Percentiles rank a stretch among this genome's conserved stretches.
Conservation (phyloP, 2,329 filamentous ascomycete species). For the Paecilomyces fulvus region DNA sequence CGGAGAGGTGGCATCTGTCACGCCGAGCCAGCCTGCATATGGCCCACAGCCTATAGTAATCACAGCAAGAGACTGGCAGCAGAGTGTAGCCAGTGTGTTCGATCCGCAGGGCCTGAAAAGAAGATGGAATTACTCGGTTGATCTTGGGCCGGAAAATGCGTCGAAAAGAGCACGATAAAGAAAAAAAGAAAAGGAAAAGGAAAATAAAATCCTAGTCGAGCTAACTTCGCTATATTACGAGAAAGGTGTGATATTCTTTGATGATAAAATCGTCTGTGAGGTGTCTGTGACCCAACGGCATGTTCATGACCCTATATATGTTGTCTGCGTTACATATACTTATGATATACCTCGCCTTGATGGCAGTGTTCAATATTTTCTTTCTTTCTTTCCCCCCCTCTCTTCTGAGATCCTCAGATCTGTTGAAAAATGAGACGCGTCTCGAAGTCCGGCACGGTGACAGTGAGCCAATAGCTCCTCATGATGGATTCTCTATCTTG, state of each 20-base stretch:
- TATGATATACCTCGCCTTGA: neutral
- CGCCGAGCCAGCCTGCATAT: slow-evolving; percentile 23
- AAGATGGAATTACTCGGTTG: slow-evolving; percentile 33
- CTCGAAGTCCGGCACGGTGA: neutral
- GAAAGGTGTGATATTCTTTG: neutral
- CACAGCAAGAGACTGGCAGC: slow-evolving; percentile 40
- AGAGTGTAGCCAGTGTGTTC: slow-evolving; percentile 40
- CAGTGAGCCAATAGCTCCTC: neutral
- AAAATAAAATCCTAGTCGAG: neutral
- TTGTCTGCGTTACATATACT: neutral
- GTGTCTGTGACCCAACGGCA: neutral
- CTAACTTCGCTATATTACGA: too few relatives aligned
- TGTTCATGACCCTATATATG: neutral
- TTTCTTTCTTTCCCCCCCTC: neutral
- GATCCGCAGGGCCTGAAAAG: slow-evolving; percentile 39
- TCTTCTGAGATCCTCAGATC: neutral
- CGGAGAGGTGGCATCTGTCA: slow-evolving; percentile 19
- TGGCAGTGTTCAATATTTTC: neutral
- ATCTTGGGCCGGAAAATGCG: slow-evolving; percentile 20
- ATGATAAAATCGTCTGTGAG: neutral
- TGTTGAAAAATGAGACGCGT: neutral
- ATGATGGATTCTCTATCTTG: neutral
- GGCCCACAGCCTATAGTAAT: slow-evolving; percentile 29
- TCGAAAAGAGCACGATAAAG: slow-evolving; percentile 26
- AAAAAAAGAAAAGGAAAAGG: neutral